Evolutionary conservation across 257 asterid species (phyloP).

Genomic region (Apocynum venetum): DNA sequence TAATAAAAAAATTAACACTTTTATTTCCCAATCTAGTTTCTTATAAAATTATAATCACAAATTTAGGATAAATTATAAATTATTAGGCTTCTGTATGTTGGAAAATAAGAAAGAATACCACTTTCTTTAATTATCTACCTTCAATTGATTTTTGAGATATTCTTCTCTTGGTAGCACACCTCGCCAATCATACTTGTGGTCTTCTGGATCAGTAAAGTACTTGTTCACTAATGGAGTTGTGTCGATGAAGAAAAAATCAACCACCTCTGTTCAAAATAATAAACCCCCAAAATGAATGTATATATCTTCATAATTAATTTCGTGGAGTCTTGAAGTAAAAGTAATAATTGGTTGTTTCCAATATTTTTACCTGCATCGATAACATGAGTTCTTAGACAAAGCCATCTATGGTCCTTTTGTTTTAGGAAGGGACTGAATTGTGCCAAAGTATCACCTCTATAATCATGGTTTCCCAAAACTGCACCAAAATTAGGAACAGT

Average conservation of each 20-base stretch:
- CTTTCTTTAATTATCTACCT: slow-evolving; percentile 25
- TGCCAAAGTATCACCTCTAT: slow-evolving; percentile 49
- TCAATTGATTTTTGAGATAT: slow-evolving; percentile 32
- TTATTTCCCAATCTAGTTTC: too few relatives aligned
- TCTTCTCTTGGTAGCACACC: slow-evolving; percentile 31
- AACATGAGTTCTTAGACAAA: slow-evolving; percentile 50
- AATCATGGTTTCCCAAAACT: slow-evolving; percentile 84
- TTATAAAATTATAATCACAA: too few relatives aligned
- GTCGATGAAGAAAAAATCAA: slow-evolving; percentile 58
- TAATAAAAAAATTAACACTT: too few relatives aligned
- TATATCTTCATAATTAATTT: not conserved
- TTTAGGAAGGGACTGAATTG: slow-evolving; percentile 48
- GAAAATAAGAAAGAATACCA: too few relatives aligned
- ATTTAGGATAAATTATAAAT: too few relatives aligned
- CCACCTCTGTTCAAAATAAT: slow-evolving; percentile 32
- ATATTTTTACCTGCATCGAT: slow-evolving; percentile 24
- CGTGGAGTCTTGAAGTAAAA: not conserved
- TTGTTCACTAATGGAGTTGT: slow-evolving; percentile 56
- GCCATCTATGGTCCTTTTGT: slow-evolving; percentile 49
- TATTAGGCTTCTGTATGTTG: too few relatives aligned
- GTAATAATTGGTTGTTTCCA: too few relatives aligned
- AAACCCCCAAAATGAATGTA: not conserved
- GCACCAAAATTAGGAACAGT: not conserved
- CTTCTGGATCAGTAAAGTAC: slow-evolving; percentile 47
- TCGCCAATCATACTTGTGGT: slow-evolving; percentile 53